Base-by-base conservation (phyloP, 192 early-diverging fungal genomes). In the Gryganskiella cystojenkinii region DNA sequence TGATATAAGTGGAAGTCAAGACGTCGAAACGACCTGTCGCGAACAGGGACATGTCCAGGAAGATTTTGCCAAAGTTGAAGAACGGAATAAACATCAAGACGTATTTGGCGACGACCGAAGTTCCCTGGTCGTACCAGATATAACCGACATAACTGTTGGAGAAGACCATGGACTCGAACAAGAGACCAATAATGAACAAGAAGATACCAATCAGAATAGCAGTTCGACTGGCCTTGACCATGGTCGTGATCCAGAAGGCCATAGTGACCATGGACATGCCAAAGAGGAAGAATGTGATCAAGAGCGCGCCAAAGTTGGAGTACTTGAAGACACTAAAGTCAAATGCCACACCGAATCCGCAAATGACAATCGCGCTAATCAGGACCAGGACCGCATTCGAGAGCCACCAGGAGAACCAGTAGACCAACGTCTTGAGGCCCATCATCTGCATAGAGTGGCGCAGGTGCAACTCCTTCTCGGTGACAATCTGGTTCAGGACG, bases 121-220 rank as follows among this genome's bases (percentile, higher is more conserved):
- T 75, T 11, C 61, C 58, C 13, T 45, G 45, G 58, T 84, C 67
- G 50, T 81, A 87, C 86, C 86, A 87, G 33, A 86, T 64, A 43
- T 84, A 87, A 22, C 83, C 86, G 9, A 84, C 64, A 64, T 51
- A 84, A 17, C 37, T 30, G 46, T 73, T 70, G 63, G 81, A 85
- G 47, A 85, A 87, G 25, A 81, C 81, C 55, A 84, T 84, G 11
- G 68, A 79, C 66, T 92, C 84, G 72, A 94, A 94, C 24, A 94
- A 61, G 24, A 94, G 80, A 3, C 92, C 92, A 70, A 93, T 90
- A 33, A 94, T 89, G 65, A 94, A 94, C 35, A 93, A 42, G 61
- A 93, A 94, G 59, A 94, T 94, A 52, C 92, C 92, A 53, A 90
- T 79, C 59, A 94, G 66, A 33, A 94, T 82, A 20, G 88, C 92